These are phyloP conservation scores for Verruconis gallopava DNA, from an alignment of 2,329 filamentous ascomycete species.

Conservation along the genomic window DNA sequence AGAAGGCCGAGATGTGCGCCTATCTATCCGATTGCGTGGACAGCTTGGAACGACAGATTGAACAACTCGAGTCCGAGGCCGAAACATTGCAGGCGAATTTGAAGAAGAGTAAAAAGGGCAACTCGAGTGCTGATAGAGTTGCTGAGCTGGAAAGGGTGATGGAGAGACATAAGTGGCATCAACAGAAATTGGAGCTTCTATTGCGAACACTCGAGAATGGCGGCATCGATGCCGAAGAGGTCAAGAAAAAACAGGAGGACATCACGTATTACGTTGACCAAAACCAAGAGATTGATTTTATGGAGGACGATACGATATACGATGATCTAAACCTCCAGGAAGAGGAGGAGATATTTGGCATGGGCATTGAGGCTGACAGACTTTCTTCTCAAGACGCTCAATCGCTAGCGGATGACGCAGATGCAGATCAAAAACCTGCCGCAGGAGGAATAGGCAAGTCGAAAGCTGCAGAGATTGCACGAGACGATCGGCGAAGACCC, in stretches of 20 bases:
- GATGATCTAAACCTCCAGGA: slow-evolving; percentile 87
- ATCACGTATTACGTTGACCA: slow-evolving; percentile 94
- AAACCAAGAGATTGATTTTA: slow-evolving; percentile 76
- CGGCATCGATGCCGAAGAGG: slow-evolving; percentile 73
- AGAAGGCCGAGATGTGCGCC: slow-evolving; percentile 76
- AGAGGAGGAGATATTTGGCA: slow-evolving; percentile 78
- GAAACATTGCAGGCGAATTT: slow-evolving; percentile 75
- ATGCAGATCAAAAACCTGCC: slow-evolving; percentile 30
- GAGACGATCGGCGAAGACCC: slow-evolving; percentile 49
- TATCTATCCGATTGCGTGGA: slow-evolving; percentile 82
- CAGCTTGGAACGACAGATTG: slow-evolving; percentile 86
- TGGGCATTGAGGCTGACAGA: slow-evolving; percentile 67
- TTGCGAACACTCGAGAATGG: slow-evolving; percentile 86
- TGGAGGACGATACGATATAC: slow-evolving; percentile 90
- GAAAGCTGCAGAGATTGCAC: slow-evolving; percentile 47
- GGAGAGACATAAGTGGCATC: slow-evolving; percentile 94
- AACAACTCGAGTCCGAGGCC: slow-evolving; percentile 79
- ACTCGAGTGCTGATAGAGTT: slow-evolving; percentile 72
- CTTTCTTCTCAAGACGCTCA: slow-evolving; percentile 92
- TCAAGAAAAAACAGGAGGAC: slow-evolving; percentile 77
- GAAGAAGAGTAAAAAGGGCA: slow-evolving; percentile 90
- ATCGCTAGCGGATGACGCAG: slow-evolving; percentile 69
- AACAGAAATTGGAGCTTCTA: slow-evolving; percentile 81
- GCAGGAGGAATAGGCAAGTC: slow-evolving; percentile 37
- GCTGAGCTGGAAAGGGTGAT: slow-evolving; percentile 71